Evolutionary conservation across 371 early-diverging fungal genomes (phyloP).

Genomic region (Mucor racemosus): DNA sequence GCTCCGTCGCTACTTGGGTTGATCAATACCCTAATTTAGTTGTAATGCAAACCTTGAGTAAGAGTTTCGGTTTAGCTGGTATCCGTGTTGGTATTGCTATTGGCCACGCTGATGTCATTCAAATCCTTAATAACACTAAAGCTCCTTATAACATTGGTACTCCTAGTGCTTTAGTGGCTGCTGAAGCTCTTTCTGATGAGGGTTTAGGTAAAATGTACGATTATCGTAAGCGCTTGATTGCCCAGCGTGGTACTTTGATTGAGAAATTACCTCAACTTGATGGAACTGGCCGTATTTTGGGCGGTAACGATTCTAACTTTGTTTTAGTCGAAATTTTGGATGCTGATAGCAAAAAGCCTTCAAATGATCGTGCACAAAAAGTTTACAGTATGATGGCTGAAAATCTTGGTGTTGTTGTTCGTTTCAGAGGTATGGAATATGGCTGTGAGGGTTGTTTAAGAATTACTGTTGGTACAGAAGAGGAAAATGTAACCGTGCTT

Average conservation of each 20-base stretch:
- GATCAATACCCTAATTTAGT: slow-evolving; percentile 88
- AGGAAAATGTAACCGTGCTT: slow-evolving; percentile 74
- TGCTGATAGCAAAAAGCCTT: slow-evolving; percentile 58
- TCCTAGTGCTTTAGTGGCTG: slow-evolving; percentile 80
- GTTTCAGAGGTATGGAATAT: slow-evolving; percentile 90
- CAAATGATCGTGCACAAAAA: slow-evolving; percentile 72
- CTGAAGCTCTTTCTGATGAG: slow-evolving; percentile 73
- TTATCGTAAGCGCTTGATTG: slow-evolving; percentile 59
- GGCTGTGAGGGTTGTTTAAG: slow-evolving; percentile 94
- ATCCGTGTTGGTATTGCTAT: slow-evolving; percentile 90
- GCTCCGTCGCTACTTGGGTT: slow-evolving; percentile 79
- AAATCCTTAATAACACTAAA: slow-evolving; percentile 93
- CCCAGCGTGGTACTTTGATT: slow-evolving; percentile 71
- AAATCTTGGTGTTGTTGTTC: slow-evolving; percentile 83
- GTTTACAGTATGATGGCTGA: slow-evolving; percentile 89
- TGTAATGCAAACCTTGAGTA: slow-evolving; percentile 96
- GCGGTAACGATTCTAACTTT: slow-evolving; percentile 95
- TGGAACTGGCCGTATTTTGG: slow-evolving; percentile 74
- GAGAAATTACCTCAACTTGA: slow-evolving; percentile 56
- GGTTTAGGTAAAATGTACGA: slow-evolving; percentile 75
- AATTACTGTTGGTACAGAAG: slow-evolving; percentile 89
- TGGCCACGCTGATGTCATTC: slow-evolving; percentile 77
- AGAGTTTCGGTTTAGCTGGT: slow-evolving; percentile 97
- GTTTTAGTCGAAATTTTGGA: slow-evolving; percentile 79
- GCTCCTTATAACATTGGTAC: slow-evolving; percentile 98